These are phyloP conservation scores for Sporisorium exsertum DNA, from an alignment of 1,284 basidiomycete genomes.

Conservation along the genomic window DNA sequence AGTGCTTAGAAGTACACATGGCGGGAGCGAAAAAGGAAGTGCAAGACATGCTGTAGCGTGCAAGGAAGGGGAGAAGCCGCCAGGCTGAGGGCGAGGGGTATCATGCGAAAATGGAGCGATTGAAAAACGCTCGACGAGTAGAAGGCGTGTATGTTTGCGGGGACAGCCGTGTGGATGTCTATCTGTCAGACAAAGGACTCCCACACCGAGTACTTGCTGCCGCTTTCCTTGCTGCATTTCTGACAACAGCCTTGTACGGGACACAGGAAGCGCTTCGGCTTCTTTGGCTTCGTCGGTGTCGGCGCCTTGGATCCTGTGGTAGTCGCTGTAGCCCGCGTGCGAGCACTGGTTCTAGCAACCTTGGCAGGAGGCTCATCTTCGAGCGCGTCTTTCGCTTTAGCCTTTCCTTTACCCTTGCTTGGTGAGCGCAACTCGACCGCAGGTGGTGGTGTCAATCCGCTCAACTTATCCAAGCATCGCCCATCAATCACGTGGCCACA, in stretches of 20 bases:
- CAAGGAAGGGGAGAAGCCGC: background rate
- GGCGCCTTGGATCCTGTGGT: constrained; percentile 1
- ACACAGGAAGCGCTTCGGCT: constrained; percentile 54
- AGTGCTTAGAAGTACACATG: constrained; percentile 37
- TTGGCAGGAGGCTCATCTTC: constrained; percentile 26
- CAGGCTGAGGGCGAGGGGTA: constrained; percentile 7
- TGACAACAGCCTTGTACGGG: constrained; percentile 61
- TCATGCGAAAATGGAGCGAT: constrained; percentile 1
- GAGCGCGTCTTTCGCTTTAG: constrained; percentile 24
- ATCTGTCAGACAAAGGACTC: constrained; percentile 29
- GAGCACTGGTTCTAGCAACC: constrained; percentile 11
- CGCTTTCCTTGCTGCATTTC: constrained; percentile 52
- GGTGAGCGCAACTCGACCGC: background rate
- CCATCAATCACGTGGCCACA: constrained; percentile 66
- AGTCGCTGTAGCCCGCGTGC: constrained; percentile 16
- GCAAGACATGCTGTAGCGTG: constrained; percentile 7
- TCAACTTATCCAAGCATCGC: constrained; percentile 54
- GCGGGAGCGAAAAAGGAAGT: background rate
- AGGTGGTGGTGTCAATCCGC: constrained; percentile 15
- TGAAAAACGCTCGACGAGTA: background rate
- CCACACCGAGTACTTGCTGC: constrained; percentile 47
- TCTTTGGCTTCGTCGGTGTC: constrained; percentile 25
- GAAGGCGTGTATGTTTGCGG: background rate
- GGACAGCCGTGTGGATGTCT: background rate
- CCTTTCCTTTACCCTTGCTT: constrained; percentile 38